Percentiles rank a stretch among this genome's conserved stretches.
Evolutionary conservation across 1,139 yeast genomes (phyloP).

Genomic region (Hemisphaericaspora subhashii): DNA sequence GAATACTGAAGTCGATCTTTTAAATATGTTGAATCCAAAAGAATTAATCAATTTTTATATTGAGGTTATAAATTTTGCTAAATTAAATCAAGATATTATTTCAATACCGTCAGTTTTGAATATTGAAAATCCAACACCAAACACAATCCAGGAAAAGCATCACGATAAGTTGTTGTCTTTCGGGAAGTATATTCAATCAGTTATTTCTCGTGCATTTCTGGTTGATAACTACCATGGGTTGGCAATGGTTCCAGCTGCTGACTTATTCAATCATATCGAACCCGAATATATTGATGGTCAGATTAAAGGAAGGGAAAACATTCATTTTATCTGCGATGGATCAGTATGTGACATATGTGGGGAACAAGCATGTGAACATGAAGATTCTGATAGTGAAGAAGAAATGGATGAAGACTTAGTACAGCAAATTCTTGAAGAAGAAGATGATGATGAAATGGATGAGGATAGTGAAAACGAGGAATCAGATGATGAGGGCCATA

Average conservation of each 20-base stretch:
- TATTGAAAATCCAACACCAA: conserved; percentile 9
- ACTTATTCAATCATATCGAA: conserved; percentile 75
- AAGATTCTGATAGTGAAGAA: conserved; percentile 31
- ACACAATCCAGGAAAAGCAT: conserved; percentile 8
- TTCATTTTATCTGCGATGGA: conserved; percentile 71
- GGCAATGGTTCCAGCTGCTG: conserved; percentile 88
- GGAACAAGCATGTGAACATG: conserved; percentile 56
- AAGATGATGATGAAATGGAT: conserved; percentile 7
- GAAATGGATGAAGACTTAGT: conserved; percentile 17
- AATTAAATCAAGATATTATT: conserved; percentile 23
- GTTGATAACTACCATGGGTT: conserved; percentile 74
- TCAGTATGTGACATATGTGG: conserved; percentile 80
- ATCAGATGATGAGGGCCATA: not conserved
- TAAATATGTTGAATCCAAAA: conserved; percentile 60
- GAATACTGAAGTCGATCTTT: conserved; percentile 68
- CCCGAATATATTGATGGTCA: conserved; percentile 22
- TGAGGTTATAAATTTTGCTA: conserved; percentile 53
- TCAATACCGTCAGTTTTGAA: conserved; percentile 41
- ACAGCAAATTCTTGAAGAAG: conserved; percentile 6
- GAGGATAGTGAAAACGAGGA: not conserved
- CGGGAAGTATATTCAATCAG: conserved; percentile 54
- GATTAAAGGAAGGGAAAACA: conserved; percentile 49
- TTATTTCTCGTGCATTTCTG: conserved; percentile 77
- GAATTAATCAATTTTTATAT: conserved; percentile 59
- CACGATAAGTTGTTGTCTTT: conserved; percentile 35